Conservation (phyloP, 2,329 filamentous ascomycete genomes). For the Penicillium psychrosexuale region DNA sequence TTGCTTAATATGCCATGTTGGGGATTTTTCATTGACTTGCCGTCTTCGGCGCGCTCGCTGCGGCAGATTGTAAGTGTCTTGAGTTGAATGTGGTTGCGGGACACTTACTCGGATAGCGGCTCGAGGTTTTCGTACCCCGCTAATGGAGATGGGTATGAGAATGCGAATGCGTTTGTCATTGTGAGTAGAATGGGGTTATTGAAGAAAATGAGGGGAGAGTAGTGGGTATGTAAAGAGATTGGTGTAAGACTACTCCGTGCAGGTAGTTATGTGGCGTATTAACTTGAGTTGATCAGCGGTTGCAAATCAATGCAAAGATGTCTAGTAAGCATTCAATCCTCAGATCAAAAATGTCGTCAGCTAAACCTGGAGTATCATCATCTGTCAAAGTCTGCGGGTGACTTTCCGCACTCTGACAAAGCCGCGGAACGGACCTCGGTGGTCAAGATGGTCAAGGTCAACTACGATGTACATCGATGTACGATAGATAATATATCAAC, state of each 20-base stretch:
- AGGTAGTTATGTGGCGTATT: neutral
- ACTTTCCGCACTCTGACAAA: constrained; percentile 21
- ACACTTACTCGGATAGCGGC: constrained; percentile 46
- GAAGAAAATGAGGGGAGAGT: neutral
- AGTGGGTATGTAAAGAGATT: neutral
- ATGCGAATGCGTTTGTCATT: constrained; percentile 52
- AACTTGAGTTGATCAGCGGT: neutral
- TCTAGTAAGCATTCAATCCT: neutral
- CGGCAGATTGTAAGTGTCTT: neutral
- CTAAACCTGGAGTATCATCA: neutral
- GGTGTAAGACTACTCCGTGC: neutral
- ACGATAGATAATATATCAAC: neutral
- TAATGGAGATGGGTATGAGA: constrained; percentile 56
- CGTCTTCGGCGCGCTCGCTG: constrained; percentile 64
- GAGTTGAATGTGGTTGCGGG: neutral
- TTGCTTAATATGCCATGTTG: constrained; percentile 59
- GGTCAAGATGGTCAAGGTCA: no score
- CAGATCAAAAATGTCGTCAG: neutral
- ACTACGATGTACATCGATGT: neutral
- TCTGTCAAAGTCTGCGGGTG: neutral
- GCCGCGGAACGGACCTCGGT: constrained; percentile 10
- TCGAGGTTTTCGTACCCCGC: constrained; percentile 50
- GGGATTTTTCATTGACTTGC: constrained; percentile 72
- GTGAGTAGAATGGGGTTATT: neutral
- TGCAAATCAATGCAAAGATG: constrained; percentile 9